A percentile compares a stretch with the other conserved stretches of the same genome.
Evolutionary conservation across 2,329 filamentous ascomycete species (phyloP).

Genomic region (Sporothrix humicola): DNA sequence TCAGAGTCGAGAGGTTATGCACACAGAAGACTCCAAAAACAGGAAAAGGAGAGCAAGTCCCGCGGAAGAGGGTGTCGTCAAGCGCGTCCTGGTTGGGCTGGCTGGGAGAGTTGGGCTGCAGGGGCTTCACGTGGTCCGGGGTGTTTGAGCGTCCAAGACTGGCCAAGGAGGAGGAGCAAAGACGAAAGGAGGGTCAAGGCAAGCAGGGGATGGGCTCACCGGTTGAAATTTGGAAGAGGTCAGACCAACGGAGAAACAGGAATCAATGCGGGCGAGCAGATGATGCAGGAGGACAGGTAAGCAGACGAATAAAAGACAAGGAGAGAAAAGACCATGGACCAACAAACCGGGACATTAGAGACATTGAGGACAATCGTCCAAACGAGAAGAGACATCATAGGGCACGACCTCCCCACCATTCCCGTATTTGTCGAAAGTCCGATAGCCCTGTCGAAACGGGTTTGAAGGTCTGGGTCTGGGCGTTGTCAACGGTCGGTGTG

Average conservation of each 20-base stretch:
- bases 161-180: background rate
- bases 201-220: slow-evolving; percentile 8
- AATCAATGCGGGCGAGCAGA: background rate
- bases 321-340: too few relatives aligned
- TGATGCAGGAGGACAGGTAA: too few relatives aligned
- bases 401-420: background rate
- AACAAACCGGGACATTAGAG: slow-evolving; percentile 2
- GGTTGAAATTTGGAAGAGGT: background rate
- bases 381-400: background rate
- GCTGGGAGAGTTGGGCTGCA: background rate
- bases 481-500: background rate
- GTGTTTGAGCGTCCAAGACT: background rate
- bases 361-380: too few relatives aligned
- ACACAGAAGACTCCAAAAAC: background rate
- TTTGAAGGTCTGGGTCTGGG: background rate
- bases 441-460: slow-evolving; percentile 8
- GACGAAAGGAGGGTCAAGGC: background rate
- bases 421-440: slow-evolving; percentile 5
- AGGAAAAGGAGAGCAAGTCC: background rate
- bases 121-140: slow-evolving; percentile 24
- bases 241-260: background rate
- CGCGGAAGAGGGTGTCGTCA: slow-evolving; percentile 20
- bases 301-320: background rate
- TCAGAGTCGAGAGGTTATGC: background rate
- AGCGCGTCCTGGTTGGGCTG: slow-evolving; percentile 21